A percentile compares a stretch with the other conserved stretches of the same genome.
Conservation (phyloP, 2,329 filamentous ascomycete species). For the Penicillium glabrum region DNA sequence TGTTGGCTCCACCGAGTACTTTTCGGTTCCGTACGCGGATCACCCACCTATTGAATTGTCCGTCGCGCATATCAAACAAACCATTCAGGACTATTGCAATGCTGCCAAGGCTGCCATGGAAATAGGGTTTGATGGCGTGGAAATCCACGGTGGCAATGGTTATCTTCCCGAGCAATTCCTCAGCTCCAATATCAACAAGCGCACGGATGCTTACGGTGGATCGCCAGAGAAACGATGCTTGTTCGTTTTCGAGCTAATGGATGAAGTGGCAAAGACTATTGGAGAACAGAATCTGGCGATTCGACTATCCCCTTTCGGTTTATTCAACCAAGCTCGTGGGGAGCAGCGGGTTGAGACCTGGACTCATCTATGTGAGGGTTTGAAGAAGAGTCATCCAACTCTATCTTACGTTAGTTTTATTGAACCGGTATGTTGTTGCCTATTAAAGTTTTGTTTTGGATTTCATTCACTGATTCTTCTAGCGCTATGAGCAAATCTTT, state of each 20-base stretch:
- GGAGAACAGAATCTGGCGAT: constrained; percentile 50
- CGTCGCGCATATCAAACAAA: constrained; percentile 46
- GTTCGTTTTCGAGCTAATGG: constrained; percentile 59
- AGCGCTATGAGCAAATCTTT: constrained; percentile 55
- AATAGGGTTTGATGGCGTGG: constrained; percentile 37
- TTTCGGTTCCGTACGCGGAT: constrained; percentile 40
- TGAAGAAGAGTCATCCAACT: constrained; percentile 46
- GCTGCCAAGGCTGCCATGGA: constrained; percentile 54
- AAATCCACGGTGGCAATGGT: constrained; percentile 49
- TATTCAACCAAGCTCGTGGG: constrained; percentile 54
- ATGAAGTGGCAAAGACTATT: constrained; percentile 43
- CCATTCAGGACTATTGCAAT: constrained; percentile 45
- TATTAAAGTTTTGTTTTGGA: not conserved
- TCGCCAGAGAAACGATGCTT: constrained; percentile 53
- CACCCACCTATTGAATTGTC: constrained; percentile 48
- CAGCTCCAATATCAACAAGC: constrained; percentile 50
- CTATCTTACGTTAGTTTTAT: constrained; percentile 58
- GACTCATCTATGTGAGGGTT: constrained; percentile 49
- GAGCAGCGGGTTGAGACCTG: constrained; percentile 56
- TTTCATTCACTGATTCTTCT: not conserved
- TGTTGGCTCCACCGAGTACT: constrained; percentile 31
- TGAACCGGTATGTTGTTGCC: constrained; percentile 44
- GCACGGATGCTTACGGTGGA: constrained; percentile 54
- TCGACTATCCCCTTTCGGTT: constrained; percentile 50
- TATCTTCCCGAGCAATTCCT: constrained; percentile 56